Percentiles rank a stretch among this genome's conserved stretches.
phyloP scores from a whole-genome alignment of 2,329 filamentous ascomycete genomes.

The Orbilia oligospora region DNA sequence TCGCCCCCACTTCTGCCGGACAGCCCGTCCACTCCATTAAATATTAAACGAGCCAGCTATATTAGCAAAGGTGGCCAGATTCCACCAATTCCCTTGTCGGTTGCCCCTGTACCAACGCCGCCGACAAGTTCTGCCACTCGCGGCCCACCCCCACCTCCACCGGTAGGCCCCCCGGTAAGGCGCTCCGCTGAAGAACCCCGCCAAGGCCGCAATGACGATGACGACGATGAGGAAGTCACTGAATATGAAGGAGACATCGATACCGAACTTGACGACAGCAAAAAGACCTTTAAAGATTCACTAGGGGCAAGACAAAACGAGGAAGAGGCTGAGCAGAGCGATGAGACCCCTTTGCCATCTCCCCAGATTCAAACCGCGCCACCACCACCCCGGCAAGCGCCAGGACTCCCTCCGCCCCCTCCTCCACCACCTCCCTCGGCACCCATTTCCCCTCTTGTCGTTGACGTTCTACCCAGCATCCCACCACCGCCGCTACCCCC shows the following conservation, averaged over 20 bases:
- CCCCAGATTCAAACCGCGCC: conserved; percentile 53
- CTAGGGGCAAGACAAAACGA: conserved; percentile 72
- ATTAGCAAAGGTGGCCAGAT: conserved; percentile 62
- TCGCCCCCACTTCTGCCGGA: conserved; percentile 74
- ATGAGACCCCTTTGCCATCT: conserved; percentile 63
- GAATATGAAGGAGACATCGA: conserved; percentile 99
- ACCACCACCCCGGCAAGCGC: conserved; percentile 67
- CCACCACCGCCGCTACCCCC: conserved; percentile 76
- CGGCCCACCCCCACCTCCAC: conserved; percentile 78
- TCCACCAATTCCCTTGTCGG: conserved; percentile 66
- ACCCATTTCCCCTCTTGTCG: conserved; percentile 10
- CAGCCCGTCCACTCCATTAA: conserved; percentile 68
- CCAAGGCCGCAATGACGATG: conserved; percentile 69
- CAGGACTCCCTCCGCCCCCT: conserved; percentile 75
- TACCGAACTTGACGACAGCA: conserved; percentile 89
- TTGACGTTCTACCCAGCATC: conserved; percentile 69
- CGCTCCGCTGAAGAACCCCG: conserved; percentile 63
- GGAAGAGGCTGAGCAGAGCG: conserved; percentile 61
- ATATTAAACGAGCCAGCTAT: conserved; percentile 63
- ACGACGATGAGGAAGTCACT: conserved; percentile 83
- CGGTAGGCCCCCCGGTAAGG: conserved; percentile 72
- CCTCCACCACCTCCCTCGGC: conserved; percentile 73
- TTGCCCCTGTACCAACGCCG: conserved; percentile 42
- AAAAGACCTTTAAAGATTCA: conserved; percentile 92
- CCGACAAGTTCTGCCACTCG: conserved; percentile 67